phyloP scores from a whole-genome alignment of 2,329 filamentous ascomycete species.

The Mollisia scopiformis region DNA sequence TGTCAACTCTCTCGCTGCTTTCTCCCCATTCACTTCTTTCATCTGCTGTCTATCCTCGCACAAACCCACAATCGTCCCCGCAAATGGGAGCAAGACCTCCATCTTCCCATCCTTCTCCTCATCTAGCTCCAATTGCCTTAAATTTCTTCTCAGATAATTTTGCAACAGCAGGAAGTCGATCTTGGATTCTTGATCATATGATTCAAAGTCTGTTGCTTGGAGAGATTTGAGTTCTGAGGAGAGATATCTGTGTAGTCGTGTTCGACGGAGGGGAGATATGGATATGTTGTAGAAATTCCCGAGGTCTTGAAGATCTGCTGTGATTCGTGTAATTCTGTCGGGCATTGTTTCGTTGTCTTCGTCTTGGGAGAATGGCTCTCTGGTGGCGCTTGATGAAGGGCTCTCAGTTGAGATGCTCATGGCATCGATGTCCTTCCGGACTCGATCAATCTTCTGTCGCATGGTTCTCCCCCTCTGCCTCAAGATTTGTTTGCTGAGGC shows the following conservation, averaged over 20 bases:
- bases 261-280: conserved; percentile 45
- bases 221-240: conserved; percentile 43
- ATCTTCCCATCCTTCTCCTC: conserved; percentile 41
- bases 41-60: conserved; percentile 52
- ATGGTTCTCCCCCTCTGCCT: neutral
- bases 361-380: neutral
- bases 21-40: conserved; percentile 44
- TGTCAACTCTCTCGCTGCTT: conserved; percentile 46
- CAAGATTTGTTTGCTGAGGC: neutral
- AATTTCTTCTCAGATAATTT: conserved; percentile 44
- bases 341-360: conserved; percentile 32
- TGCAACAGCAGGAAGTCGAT: conserved; percentile 54
- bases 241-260: conserved; percentile 46
- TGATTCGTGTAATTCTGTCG: conserved; percentile 48
- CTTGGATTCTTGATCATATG: conserved; percentile 46
- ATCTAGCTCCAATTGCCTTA: conserved; percentile 44
- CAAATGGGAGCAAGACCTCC: conserved; percentile 48
- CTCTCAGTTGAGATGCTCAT: neutral
- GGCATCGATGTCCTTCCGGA: neutral
- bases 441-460: neutral
- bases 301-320: conserved; percentile 50
- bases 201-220: conserved; percentile 38
- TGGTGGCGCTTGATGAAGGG: neutral
- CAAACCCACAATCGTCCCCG: conserved; percentile 44
- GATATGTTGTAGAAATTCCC: conserved; percentile 51